Conservation (phyloP, 2,329 filamentous ascomycete species). For the Paradendryphiella salina region DNA sequence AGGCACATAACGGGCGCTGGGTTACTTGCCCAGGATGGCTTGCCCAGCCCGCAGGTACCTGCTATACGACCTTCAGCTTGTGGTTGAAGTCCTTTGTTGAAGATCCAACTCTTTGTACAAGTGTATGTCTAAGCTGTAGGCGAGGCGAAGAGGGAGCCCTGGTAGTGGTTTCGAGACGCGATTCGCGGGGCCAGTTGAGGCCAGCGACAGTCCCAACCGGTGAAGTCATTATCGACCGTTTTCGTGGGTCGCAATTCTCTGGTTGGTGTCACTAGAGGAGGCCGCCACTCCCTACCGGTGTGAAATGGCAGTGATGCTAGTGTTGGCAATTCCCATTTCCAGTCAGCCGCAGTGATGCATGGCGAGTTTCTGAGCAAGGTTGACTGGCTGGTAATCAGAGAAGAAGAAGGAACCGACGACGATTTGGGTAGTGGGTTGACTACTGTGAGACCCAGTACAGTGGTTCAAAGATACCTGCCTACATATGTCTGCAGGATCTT, state of each 20-base stretch:
- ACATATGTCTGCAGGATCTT: background rate
- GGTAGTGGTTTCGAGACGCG: background rate
- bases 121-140: background rate
- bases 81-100: slow-evolving; percentile 15
- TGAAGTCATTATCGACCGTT: background rate
- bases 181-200: background rate
- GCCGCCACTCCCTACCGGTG: background rate
- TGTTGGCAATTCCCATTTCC: slow-evolving; percentile 29
- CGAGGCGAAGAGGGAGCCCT: background rate
- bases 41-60: slow-evolving; percentile 22
- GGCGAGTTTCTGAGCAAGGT: slow-evolving; percentile 7
- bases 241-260: background rate
- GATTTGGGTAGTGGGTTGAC: slow-evolving; percentile 7
- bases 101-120: slow-evolving; percentile 2
- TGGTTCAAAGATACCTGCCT: slow-evolving; percentile 22
- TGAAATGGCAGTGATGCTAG: slow-evolving; percentile 23
- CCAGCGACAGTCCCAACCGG: background rate
- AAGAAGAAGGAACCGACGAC: background rate
- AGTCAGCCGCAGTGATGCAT: slow-evolving; percentile 18
- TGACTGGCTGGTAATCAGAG: slow-evolving; percentile 3
- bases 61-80: slow-evolving; percentile 20
- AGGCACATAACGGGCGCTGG: slow-evolving; percentile 23
- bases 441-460: slow-evolving; percentile 15
- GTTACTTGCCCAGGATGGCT: slow-evolving; percentile 20
- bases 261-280: background rate